A percentile compares a stretch with the other conserved stretches of the same genome.
phyloP scores from a whole-genome alignment of 306 rosid species.

The Crataegus laevigata region DNA sequence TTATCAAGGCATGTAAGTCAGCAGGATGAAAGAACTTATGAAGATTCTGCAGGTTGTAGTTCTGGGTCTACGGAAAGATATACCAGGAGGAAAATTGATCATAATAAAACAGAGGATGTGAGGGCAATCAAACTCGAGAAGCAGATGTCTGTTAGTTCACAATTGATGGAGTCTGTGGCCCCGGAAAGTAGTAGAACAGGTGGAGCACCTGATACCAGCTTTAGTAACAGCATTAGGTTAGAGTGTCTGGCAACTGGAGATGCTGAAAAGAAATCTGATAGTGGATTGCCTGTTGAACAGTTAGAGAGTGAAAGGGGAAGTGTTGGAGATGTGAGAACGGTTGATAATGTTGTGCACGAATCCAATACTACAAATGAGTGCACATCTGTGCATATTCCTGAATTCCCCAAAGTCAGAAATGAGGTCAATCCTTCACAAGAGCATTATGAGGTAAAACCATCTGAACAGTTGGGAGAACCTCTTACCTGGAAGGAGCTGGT shows the following conservation, averaged over 20 bases:
- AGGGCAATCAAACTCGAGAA: conserved; percentile 38
- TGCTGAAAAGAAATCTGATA: conserved; percentile 30
- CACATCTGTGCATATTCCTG: conserved; percentile 14
- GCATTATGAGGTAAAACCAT: conserved; percentile 31
- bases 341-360: conserved; percentile 24
- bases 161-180: conserved; percentile 38
- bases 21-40: conserved; percentile 33
- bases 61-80: conserved; percentile 54
- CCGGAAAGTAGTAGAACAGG: conserved; percentile 33
- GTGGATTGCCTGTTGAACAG: conserved; percentile 33
- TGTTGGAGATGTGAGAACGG: conserved; percentile 14
- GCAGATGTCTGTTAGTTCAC: conserved; percentile 55
- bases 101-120: conserved; percentile 35
- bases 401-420: conserved; percentile 21
- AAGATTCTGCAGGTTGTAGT: conserved; percentile 32
- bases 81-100: conserved; percentile 62
- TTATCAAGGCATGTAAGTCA: conserved; percentile 42
- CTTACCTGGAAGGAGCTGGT: conserved; percentile 22
- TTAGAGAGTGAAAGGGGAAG: conserved; percentile 28
- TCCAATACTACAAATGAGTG: conserved; percentile 20
- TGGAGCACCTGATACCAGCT: conserved; percentile 36
- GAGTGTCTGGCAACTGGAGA: conserved; percentile 27
- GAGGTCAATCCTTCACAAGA: conserved; percentile 53
- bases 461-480: conserved; percentile 39
- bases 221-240: conserved; percentile 24